These are phyloP conservation scores for Rubia tinctorum DNA, from an alignment of 305 asterid species.

Conservation along the genomic window DNA sequence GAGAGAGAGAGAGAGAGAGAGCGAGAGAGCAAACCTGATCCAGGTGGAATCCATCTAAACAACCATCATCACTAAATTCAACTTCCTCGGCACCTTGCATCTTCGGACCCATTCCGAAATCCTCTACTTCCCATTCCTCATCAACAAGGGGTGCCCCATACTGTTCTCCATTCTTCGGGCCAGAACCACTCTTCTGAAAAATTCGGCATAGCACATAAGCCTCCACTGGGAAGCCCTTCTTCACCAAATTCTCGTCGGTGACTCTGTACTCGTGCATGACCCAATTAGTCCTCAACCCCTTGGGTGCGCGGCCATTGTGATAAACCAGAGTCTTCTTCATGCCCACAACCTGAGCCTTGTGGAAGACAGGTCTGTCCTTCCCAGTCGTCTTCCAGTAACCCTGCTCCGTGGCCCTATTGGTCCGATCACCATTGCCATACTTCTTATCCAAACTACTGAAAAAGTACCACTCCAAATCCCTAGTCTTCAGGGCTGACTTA, in stretches of 20 bases:
- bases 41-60: conserved; percentile 67
- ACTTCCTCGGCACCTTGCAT: conserved; percentile 57
- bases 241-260: conserved; percentile 48
- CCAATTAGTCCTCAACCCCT: conserved; percentile 90
- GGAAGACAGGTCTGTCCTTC: conserved; percentile 84
- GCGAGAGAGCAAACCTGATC: conserved; percentile 61
- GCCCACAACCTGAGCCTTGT: conserved; percentile 62
- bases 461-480: conserved; percentile 97
- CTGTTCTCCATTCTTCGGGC: conserved; percentile 95
- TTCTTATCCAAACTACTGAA: conserved; percentile 89
- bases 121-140: conserved; percentile 94
- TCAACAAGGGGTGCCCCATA: conserved; percentile 97
- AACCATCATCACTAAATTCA: conserved; percentile 55
- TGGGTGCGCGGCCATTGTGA: conserved; percentile 94
- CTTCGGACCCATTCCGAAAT: conserved; percentile 41
- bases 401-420: conserved; percentile 86
- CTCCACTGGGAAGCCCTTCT: conserved; percentile 42
- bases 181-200: conserved; percentile 97
- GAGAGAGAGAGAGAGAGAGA: background rate
- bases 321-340: conserved; percentile 97
- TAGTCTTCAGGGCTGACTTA: conserved; percentile 63
- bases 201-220: conserved; percentile 90
- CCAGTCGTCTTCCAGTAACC: conserved; percentile 99
- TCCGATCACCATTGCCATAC: conserved; percentile 88
- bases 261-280: conserved; percentile 99